Conservation (phyloP, 495 filamentous ascomycete species). For the Opeltia flavorubescens region DNA sequence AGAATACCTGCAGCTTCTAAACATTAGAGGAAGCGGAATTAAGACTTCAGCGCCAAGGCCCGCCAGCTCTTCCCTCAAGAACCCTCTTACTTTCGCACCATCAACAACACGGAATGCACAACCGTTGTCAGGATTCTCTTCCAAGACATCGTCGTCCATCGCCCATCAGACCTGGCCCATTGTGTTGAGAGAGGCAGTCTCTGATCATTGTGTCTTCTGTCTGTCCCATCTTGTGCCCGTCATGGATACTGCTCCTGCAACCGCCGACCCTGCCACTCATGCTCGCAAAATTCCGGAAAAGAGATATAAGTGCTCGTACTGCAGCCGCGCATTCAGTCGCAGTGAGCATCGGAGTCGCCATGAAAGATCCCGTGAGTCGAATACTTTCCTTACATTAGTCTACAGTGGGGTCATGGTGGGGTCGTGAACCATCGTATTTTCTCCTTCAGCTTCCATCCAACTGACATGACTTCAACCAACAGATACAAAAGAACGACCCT, state of each 20-base stretch:
- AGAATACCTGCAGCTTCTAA: too few species aligned
- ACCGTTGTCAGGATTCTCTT: neutral
- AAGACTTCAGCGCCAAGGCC: too few species aligned
- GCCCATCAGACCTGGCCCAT: neutral
- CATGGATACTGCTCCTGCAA: slow-evolving; percentile 42
- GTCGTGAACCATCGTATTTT: slow-evolving; percentile 4
- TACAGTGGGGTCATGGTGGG: slow-evolving; percentile 16
- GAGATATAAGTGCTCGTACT: slow-evolving; percentile 99
- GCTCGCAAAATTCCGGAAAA: slow-evolving; percentile 64
- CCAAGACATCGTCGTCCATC: neutral
- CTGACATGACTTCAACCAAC: slow-evolving; percentile 15
- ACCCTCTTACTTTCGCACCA: neutral
- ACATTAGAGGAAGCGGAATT: too few species aligned
- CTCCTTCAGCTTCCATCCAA: slow-evolving; percentile 3
- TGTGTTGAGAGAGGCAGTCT: slow-evolving; percentile 8
- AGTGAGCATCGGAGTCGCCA: slow-evolving; percentile 96
- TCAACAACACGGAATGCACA: neutral
- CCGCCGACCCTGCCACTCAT: slow-evolving; percentile 32
- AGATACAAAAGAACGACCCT: slow-evolving; percentile 98
- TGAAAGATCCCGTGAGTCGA: slow-evolving; percentile 92
- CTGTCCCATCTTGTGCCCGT: slow-evolving; percentile 24
- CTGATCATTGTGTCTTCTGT: neutral
- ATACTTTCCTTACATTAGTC: slow-evolving; percentile 9
- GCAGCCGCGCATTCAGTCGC: slow-evolving; percentile 88
- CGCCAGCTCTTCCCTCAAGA: neutral